These are phyloP conservation scores for Vaccinium corymbosum DNA, from an alignment of 148 eudicot species.

Conservation along the genomic window DNA sequence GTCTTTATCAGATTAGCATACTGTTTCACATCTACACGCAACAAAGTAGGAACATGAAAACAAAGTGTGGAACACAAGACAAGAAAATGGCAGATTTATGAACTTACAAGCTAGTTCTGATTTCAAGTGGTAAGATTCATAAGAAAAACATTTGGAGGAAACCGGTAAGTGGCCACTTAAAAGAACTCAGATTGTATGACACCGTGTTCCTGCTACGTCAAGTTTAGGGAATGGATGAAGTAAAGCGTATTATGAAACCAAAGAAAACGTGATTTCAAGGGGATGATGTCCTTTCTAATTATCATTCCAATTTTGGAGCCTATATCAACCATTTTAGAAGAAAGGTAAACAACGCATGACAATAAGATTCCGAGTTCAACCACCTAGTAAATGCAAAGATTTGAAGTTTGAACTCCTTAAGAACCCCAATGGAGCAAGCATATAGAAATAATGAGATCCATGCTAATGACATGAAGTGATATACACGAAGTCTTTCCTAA, in stretches of 20 bases:
- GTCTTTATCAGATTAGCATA: constrained; percentile 81
- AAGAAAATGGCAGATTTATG: neutral
- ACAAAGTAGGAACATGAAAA: neutral
- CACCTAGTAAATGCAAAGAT: neutral
- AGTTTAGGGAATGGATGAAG: neutral
- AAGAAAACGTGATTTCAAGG: neutral
- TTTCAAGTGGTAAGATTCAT: neutral
- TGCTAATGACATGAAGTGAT: constrained; percentile 3
- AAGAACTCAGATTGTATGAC: neutral
- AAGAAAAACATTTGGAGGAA: neutral
- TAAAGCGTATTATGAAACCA: neutral
- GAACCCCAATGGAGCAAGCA: constrained; percentile 2
- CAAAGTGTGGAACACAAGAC: neutral
- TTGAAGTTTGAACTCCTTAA: neutral
- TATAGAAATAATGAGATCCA: neutral
- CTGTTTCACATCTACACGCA: constrained; percentile 81
- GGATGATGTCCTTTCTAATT: neutral
- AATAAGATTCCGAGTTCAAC: neutral
- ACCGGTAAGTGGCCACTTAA: neutral
- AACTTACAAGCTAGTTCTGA: neutral
- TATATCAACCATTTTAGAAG: neutral
- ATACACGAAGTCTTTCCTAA: neutral
- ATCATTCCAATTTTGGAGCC: neutral
- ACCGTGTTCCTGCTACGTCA: too few relatives aligned
- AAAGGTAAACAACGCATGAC: constrained; percentile 1